Evolutionary conservation across 306 rosid genomes (phyloP), one percentile per base, ranked within the genome.

Genomic region (Morella rubra): DNA sequence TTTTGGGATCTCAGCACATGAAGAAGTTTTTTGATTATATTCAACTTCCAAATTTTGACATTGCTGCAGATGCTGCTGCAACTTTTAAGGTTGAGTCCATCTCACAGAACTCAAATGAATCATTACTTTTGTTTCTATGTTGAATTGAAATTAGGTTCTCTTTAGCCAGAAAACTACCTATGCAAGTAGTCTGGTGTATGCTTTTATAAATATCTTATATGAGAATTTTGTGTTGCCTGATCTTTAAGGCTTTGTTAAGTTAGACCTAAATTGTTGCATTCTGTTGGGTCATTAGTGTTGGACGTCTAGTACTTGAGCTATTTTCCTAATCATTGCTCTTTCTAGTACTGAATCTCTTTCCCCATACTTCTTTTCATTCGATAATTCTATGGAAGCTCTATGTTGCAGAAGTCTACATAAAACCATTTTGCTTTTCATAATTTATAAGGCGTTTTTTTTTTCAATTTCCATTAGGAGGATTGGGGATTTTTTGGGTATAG

Each of bases 41-140:
- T 69, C 99, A 95, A 77, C 92, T 95, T 61, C 99, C 99, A 60
- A 92, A 92, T 85, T 95, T 95, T 15, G 97, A 95, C 89, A 91
- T 95, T 81, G 97, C 99, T 67, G 97, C 99, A 32, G 99, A 95
- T 87, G 97, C 97, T 85, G 99, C 97, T 24, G 97, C 99, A 37
- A 95, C 99, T 50, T 95, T 92, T 82, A 95, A 95, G 97, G 99
- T 90, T 58, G 78, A 60, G 71, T 84, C 74, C 4, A 18, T 79
- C 60, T 46, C 9, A 73, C 81, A 68, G 51, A 51, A 54, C 19
- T 56, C 8, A 67, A 32, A 2, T 79, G 22, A 61, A 52, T 59
- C 8, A 37, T 50, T 10, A 66, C 11, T n/a, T 66, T 50, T 27
- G 59, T 19, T 62, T 37, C 50, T 47, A 1, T 60, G 8, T 60